These are phyloP conservation scores for Zostera marina DNA, from an alignment of 116 monocot species.

Conservation along the genomic window DNA sequence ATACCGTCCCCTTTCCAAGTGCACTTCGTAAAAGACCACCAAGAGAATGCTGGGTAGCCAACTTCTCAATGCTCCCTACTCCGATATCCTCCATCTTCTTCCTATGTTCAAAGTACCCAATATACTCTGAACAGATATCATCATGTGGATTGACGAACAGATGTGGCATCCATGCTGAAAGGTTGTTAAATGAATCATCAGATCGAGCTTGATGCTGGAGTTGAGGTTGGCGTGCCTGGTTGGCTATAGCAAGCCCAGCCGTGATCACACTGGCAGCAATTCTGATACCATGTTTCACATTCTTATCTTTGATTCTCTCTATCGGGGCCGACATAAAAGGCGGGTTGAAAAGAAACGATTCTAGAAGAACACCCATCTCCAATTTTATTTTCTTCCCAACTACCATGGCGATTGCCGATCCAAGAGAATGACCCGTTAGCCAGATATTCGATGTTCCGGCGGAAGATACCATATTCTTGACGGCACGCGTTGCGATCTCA, in stretches of 20 bases:
- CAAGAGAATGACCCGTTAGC: constrained; percentile 90
- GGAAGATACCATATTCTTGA: constrained; percentile 27
- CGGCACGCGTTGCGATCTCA: constrained; percentile 64
- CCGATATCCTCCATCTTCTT: constrained; percentile 79
- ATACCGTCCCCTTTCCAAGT: constrained; percentile 52
- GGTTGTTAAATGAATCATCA: constrained; percentile 22
- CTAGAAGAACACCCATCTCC: constrained; percentile 21
- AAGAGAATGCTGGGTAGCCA: constrained; percentile 78
- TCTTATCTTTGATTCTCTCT: constrained; percentile 63
- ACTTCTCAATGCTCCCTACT: constrained; percentile 57
- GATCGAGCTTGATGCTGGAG: background rate
- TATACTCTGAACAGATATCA: constrained; percentile 67
- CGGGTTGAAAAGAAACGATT: constrained; percentile 77
- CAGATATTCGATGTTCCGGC: constrained; percentile 39
- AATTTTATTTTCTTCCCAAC: constrained; percentile 68
- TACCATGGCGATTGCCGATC: constrained; percentile 54
- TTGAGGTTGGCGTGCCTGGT: constrained; percentile 12
- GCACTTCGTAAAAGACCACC: constrained; percentile 42
- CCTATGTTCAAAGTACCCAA: constrained; percentile 80
- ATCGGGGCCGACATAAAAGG: constrained; percentile 70
- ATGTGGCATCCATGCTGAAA: constrained; percentile 61
- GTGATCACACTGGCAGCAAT: constrained; percentile 71
- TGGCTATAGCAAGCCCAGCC: constrained; percentile 51
- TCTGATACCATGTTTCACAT: constrained; percentile 49
- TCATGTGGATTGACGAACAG: constrained; percentile 77